Conservation (phyloP, 2,329 filamentous ascomycete genomes). For the Sclerotinia borealis region DNA sequence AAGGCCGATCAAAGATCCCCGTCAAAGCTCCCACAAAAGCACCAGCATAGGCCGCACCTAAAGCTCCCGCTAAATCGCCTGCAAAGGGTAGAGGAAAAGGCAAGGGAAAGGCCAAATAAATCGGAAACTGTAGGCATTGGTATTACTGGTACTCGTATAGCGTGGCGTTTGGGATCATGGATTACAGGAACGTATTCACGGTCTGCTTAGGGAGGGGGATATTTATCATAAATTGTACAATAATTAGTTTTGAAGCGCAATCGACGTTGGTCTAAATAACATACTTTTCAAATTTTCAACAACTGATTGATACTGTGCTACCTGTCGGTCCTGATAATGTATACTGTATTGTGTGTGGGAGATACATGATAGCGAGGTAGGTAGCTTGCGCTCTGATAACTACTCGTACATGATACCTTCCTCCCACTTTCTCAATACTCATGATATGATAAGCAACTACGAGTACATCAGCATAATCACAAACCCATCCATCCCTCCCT, state of each 20-base stretch:
- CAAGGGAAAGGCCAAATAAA: conserved; percentile 15
- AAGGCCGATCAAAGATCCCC: conserved; percentile 16
- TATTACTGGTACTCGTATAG: no score
- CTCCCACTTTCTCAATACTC: not conserved
- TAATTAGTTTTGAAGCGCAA: not conserved
- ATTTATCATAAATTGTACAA: not conserved
- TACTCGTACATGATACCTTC: not conserved
- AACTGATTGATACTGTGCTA: no score
- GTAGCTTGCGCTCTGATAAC: no score
- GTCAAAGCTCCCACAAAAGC: conserved; percentile 30
- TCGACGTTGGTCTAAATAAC: not conserved
- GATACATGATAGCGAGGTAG: no score
- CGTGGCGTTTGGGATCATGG: conserved; percentile 7
- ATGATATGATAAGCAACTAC: no score
- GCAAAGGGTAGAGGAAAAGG: conserved; percentile 19
- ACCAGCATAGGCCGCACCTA: conserved; percentile 28
- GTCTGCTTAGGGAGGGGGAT: not conserved
- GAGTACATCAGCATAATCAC: no score
- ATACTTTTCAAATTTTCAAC: not conserved
- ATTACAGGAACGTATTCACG: not conserved
- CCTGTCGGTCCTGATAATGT: no score
- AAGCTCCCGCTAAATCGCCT: conserved; percentile 38
- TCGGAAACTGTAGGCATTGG: not conserved
- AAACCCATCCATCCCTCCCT: no score
- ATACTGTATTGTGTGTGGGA: no score